Conservation (phyloP, 2,329 filamentous ascomycete species). For the Pyricularia pennisetigena region DNA sequence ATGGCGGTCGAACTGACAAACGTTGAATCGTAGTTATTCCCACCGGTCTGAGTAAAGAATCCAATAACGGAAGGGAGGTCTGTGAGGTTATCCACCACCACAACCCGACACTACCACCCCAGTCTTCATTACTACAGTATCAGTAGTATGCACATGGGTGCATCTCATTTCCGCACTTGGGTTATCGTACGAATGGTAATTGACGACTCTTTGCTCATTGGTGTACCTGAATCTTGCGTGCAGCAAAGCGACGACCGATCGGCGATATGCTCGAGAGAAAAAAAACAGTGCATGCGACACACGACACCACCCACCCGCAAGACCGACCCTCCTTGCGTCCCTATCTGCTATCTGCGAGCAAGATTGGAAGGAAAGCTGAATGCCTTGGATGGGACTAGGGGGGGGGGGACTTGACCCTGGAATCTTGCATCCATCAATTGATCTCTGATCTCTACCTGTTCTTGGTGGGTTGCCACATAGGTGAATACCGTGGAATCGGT, state of each 20-base stretch:
- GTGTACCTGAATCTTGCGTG: constrained; percentile 15
- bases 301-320: neutral
- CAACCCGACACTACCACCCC: too few relatives aligned
- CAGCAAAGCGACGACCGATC: neutral
- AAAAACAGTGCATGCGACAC: neutral
- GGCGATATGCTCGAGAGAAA: neutral
- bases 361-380: neutral
- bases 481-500: too few relatives aligned
- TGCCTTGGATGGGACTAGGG: neutral
- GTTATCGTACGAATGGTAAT: neutral
- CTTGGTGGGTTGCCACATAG: too few relatives aligned
- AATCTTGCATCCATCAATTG: neutral
- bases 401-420: neutral
- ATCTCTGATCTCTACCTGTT: too few relatives aligned
- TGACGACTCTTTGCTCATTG: constrained; percentile 8
- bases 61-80: neutral
- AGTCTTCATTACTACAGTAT: neutral
- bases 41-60: neutral
- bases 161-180: neutral
- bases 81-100: neutral
- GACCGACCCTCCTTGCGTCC: neutral
- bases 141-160: neutral
- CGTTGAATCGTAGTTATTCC: neutral
- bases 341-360: neutral
- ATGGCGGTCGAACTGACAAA: neutral